Evolutionary conservation across 2,329 filamentous ascomycete species (phyloP).

Genomic region (Mollisiaceae sp.): DNA sequence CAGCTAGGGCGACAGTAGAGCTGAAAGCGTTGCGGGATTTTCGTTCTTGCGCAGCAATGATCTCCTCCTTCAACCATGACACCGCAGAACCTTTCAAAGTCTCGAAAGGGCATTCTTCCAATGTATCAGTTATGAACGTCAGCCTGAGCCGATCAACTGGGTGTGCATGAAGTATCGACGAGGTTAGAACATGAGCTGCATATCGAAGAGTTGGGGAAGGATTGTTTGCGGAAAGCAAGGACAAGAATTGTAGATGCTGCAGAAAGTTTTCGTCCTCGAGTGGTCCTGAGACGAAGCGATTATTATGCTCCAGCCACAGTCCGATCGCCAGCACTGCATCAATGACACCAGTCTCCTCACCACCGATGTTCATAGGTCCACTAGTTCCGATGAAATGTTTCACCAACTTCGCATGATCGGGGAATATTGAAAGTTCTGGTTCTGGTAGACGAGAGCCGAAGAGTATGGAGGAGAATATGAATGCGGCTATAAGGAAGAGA

Average conservation of each 20-base stretch:
- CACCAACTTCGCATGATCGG: constrained; percentile 61
- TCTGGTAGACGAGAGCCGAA: constrained; percentile 61
- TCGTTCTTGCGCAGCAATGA: constrained; percentile 49
- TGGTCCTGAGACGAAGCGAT: constrained; percentile 47
- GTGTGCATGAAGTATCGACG: constrained; percentile 55
- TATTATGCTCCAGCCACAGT: constrained; percentile 60
- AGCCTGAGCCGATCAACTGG: constrained; percentile 63
- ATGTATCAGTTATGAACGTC: constrained; percentile 65
- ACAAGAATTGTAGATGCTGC: constrained; percentile 59
- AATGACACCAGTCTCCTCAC: constrained; percentile 57
- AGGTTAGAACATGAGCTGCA: constrained; percentile 44
- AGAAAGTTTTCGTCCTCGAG: constrained; percentile 54
- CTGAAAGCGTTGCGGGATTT: constrained; percentile 51
- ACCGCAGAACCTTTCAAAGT: constrained; percentile 67
- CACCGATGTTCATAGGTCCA: constrained; percentile 51
- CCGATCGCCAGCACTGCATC: constrained; percentile 66
- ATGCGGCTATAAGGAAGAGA: constrained; percentile 64
- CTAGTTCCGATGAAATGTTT: constrained; percentile 58
- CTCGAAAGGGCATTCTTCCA: constrained; percentile 69
- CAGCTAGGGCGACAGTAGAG: constrained; percentile 59
- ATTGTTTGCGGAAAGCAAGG: constrained; percentile 45
- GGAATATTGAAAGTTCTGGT: constrained; percentile 63
- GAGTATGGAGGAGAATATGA: constrained; percentile 65
- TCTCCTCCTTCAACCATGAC: constrained; percentile 67
- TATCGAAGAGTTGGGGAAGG: constrained; percentile 46